phyloP scores from a whole-genome alignment of 2,329 filamentous ascomycete species.

The Talaromyces sp. region DNA sequence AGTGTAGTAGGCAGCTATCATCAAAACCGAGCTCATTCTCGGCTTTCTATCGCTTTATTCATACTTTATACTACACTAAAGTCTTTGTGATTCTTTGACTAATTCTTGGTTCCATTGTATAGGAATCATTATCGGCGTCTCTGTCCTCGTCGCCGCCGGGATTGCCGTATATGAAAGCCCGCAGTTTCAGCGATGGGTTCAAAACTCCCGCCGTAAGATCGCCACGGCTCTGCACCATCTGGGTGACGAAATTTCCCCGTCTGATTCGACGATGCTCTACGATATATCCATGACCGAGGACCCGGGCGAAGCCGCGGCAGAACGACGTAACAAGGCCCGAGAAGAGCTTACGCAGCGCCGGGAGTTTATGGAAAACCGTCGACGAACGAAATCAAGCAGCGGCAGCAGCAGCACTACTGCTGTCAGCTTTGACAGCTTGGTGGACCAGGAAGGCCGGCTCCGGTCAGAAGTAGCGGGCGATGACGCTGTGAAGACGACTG shows the following conservation, averaged over 20 bases:
- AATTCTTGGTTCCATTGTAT: slow-evolving; percentile 13
- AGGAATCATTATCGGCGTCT: slow-evolving; percentile 59
- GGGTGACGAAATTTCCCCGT: slow-evolving; percentile 54
- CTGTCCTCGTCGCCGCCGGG: slow-evolving; percentile 56
- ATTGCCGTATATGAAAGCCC: slow-evolving; percentile 60
- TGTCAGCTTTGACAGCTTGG: slow-evolving; percentile 39
- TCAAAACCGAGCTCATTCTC: not conserved
- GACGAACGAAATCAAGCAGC: slow-evolving; percentile 19
- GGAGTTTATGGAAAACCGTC: slow-evolving; percentile 32
- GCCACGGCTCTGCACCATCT: slow-evolving; percentile 53
- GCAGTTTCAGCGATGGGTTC: slow-evolving; percentile 57
- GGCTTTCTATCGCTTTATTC: not conserved
- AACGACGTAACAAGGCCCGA: slow-evolving; percentile 37
- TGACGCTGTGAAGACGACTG: slow-evolving; percentile 4
- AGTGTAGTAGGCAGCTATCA: not conserved
- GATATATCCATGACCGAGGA: slow-evolving; percentile 47
- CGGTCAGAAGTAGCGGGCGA: slow-evolving; percentile 6
- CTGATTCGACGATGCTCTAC: slow-evolving; percentile 25
- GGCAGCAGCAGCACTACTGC: slow-evolving; percentile 10
- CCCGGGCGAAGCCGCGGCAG: slow-evolving; percentile 36
- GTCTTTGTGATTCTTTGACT: not conserved
- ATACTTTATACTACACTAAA: not conserved
- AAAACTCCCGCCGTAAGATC: slow-evolving; percentile 56
- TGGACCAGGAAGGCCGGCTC: slow-evolving; percentile 37
- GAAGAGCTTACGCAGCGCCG: slow-evolving; percentile 42